Evolutionary conservation across 164 flowering plant species (phyloP).

Genomic region (Nelumbo lutea): DNA sequence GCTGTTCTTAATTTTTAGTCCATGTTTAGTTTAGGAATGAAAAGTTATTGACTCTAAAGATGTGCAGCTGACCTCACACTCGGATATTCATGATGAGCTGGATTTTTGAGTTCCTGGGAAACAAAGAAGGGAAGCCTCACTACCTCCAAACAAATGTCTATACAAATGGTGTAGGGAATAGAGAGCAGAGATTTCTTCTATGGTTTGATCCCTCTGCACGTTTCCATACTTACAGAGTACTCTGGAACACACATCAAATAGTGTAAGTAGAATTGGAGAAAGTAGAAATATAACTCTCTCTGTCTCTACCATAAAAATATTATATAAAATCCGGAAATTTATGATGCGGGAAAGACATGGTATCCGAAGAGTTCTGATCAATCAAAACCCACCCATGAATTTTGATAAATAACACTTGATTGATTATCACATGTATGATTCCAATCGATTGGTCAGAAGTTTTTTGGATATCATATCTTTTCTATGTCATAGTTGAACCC

Average conservation of each 20-base stretch:
- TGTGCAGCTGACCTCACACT: constrained; percentile 40
- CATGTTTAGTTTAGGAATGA: neutral
- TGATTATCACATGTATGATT: too few relatives aligned
- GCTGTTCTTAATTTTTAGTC: neutral
- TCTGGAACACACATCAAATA: constrained; percentile 66
- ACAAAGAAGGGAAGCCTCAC: constrained; percentile 43
- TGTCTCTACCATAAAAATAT: neutral
- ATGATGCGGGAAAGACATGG: too few relatives aligned
- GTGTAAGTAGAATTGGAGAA: constrained; percentile 34
- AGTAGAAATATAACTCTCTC: neutral
- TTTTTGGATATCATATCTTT: too few relatives aligned
- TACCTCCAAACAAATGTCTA: constrained; percentile 63
- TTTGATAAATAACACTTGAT: neutral
- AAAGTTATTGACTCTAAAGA: neutral
- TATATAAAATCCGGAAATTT: too few relatives aligned
- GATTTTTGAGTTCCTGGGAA: constrained; percentile 85
- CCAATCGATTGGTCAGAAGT: too few relatives aligned
- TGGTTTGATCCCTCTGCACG: constrained; percentile 68
- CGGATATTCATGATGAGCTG: constrained; percentile 49
- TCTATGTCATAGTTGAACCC: too few relatives aligned
- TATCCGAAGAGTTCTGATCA: too few relatives aligned
- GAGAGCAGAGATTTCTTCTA: constrained; percentile 51
- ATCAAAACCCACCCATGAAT: too few relatives aligned
- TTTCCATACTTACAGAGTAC: constrained; percentile 50
- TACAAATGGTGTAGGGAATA: constrained; percentile 42